Evolutionary conservation across 495 filamentous ascomycete genomes (phyloP), one percentile per base, ranked within the genome.

Genomic region (Aspergillus leporis): DNA sequence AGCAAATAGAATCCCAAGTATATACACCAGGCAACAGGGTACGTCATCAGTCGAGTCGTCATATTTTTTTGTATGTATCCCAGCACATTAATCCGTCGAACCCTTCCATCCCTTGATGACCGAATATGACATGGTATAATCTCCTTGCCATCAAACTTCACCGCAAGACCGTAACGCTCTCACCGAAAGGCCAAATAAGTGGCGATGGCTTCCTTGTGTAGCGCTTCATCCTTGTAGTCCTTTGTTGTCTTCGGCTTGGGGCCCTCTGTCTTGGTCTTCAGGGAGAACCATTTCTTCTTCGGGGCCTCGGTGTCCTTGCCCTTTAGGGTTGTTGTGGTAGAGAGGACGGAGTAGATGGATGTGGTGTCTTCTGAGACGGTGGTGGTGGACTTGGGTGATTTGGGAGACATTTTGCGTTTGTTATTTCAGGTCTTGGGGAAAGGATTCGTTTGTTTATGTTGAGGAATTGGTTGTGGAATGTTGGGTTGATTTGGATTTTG

Each of bases 151-250:
- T 16, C 14, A 5, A 23, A 12, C 38, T 13, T 61, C 55, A 74
- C 30, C 72, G 72, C 47, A 65, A 23, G n/a, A n/a, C n/a, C n/a
- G n/a, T n/a, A n/a, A n/a, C n/a, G n/a, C n/a, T n/a, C n/a, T 61
- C 55, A 74, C 30, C 72, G 72, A 46, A 65, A 23, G 38, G 61
- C 61, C 48, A 73, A 51, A 55, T 74, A 74, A 45, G 48, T 68
- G n/a, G 66, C 67, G 30, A 74, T 30, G 41, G 72, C 72, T 36
- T 72, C 66, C 16, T 72, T 58, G 53, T 72, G 72, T 5, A 70
- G 9, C 6, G 63, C 62, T 51, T 66, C 58, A 25, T 52, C n/a
- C 21, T 10, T 34, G 5, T 51, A 12, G 6, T 34, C 54, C 18
- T 48, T 38, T 31, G 43, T 63, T 41, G 40, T 61, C 51, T 23